phyloP scores from a whole-genome alignment of 495 filamentous ascomycete species.

The Aspergillus egyptiacus region DNA sequence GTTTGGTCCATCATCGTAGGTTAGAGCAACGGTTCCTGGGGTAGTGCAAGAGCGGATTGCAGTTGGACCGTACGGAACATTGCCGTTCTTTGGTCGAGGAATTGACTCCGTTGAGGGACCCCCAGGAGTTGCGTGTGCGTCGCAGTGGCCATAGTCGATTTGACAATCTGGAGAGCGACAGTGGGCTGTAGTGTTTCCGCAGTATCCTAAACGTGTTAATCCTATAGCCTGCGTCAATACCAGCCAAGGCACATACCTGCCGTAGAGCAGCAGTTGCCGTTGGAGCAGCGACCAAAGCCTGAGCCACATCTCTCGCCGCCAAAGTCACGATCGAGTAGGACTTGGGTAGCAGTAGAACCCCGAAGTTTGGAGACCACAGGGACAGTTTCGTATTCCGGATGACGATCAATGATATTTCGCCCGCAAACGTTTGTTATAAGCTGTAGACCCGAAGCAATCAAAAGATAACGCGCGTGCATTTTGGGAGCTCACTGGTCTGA shows the following conservation, averaged over 20 bases:
- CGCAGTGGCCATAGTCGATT: slow-evolving; percentile 61
- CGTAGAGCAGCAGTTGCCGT: slow-evolving; percentile 57
- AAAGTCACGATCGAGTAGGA: slow-evolving; percentile 17
- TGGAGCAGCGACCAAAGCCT: slow-evolving; percentile 44
- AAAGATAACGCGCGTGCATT: slow-evolving; percentile 23
- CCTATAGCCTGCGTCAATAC: neutral
- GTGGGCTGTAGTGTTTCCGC: slow-evolving; percentile 55
- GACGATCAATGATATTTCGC: slow-evolving; percentile 12
- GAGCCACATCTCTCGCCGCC: slow-evolving; percentile 34
- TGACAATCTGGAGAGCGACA: slow-evolving; percentile 67
- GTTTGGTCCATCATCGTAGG: slow-evolving; percentile 74
- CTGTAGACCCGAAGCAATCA: slow-evolving; percentile 14
- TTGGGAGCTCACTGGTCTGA: slow-evolving; percentile 12
- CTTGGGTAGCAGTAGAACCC: neutral
- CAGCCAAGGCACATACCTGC: slow-evolving; percentile 44
- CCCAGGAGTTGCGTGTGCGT: slow-evolving; percentile 58
- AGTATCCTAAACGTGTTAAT: slow-evolving; percentile 41
- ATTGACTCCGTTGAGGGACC: slow-evolving; percentile 56
- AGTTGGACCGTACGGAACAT: slow-evolving; percentile 52
- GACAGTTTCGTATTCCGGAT: slow-evolving; percentile 1
- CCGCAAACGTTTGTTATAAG: slow-evolving; percentile 13
- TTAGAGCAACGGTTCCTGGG: slow-evolving; percentile 62
- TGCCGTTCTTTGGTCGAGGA: slow-evolving; percentile 52
- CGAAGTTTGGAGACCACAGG: neutral
- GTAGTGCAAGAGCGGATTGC: slow-evolving; percentile 62